Base-by-base conservation (phyloP, 768 basidiomycete genomes). In the Rhodotorula paludigena region DNA sequence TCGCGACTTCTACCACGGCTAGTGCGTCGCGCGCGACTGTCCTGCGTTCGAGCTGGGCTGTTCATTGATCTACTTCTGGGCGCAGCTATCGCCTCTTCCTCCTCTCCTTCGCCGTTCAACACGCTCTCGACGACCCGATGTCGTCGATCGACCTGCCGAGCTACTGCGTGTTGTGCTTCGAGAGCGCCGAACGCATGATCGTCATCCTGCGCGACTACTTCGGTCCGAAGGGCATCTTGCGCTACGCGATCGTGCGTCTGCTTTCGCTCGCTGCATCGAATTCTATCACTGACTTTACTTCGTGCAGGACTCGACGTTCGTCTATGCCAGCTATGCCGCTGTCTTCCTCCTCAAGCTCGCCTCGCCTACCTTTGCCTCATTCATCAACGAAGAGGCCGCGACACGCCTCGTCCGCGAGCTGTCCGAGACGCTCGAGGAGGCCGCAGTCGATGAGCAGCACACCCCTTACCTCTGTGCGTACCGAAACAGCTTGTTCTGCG, bases 91-190 rank as follows among this genome's bases (percentile, higher is more conserved):
- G 72, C 30, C 84, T 99, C 58, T 89, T 96, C 44, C 80, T 97
- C 64, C 92, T 96, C 76, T 94, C 93, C 2, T 99, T 99, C 74
- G 94, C 94, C 18, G 83, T 99, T 49, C 93, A 99, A 78, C 89
- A 94, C 75, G 91, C 94, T n/a, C 80, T 97, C 63, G 93, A 94
- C 78, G 83, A 84, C 28, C 39, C 52, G 1, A 57, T 61, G 1
- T 52, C 65, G 3, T 30, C 51, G 14, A 62, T 73, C 53, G 69
- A 73, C 57, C 57, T 70, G n/a, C 63, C 68, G 11, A 45, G 42
- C 33, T 70, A 71, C 63, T 73, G 66, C 45, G 66, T 68, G 2
- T 35, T 73, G 15, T 73, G 73, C 58, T 73, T 63, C 55, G 66
- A 68, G 41, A 45, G 47, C 10, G 73, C 73, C 18, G 54, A 53